phyloP scores from a whole-genome alignment of 2,329 filamentous ascomycete genomes.

The Aspergillus novofumigatus region DNA sequence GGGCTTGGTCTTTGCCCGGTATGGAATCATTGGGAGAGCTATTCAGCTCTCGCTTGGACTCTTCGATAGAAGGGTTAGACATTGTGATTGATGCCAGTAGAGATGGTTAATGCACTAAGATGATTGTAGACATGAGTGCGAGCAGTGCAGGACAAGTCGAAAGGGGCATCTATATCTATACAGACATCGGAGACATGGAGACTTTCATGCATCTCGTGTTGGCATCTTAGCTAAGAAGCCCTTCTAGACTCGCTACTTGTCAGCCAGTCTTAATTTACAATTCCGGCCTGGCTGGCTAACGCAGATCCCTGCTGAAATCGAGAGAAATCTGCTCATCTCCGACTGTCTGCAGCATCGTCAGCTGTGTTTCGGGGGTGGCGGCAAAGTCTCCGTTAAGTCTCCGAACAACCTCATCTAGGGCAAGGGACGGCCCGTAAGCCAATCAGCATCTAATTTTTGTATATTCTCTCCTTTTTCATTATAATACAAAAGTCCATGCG shows the following conservation, averaged over 20 bases:
- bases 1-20: not conserved
- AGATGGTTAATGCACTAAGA: not conserved
- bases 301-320: not conserved
- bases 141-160: not conserved
- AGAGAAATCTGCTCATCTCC: not conserved
- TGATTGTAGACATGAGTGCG: not conserved
- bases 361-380: not conserved
- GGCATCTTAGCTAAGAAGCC: not conserved
- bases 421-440: not conserved
- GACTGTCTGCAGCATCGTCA: not conserved
- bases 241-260: not conserved
- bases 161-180: not conserved
- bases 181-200: not conserved
- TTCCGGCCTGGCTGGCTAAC: no score
- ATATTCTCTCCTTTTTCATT: no score
- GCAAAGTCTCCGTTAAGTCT: not conserved
- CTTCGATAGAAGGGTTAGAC: not conserved
- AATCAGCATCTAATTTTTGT: not conserved
- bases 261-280: not conserved
- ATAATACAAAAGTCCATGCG: no score
- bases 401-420: not conserved
- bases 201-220: not conserved
- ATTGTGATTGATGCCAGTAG: not conserved
- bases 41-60: not conserved
- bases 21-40: not conserved